phyloP scores from a whole-genome alignment of 768 basidiomycete species.

The Podaxis rugospora region DNA sequence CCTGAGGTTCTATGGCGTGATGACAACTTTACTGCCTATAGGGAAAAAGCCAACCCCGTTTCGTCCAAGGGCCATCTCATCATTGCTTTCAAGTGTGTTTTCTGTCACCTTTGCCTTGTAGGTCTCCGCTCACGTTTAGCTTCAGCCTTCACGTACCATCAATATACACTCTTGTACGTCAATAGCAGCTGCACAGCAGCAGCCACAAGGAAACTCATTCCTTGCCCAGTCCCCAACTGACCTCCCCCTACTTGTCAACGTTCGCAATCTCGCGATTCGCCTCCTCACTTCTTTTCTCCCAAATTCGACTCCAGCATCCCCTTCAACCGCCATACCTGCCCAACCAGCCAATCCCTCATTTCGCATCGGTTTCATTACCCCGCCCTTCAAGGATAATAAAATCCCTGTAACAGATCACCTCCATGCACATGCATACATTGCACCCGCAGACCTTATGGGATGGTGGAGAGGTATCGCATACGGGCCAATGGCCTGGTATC shows the following conservation, averaged over 20 bases:
- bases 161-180: conserved; percentile 65
- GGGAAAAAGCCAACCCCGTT: conserved; percentile 65
- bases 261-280: conserved; percentile 54
- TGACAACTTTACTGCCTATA: conserved; percentile 72
- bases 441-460: conserved; percentile 58
- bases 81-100: conserved; percentile 69
- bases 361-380: conserved; percentile 74
- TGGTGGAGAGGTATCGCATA: conserved; percentile 74
- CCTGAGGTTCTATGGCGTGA: conserved; percentile 72
- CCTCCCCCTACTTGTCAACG: conserved; percentile 62
- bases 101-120: conserved; percentile 5
- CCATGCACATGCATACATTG: conserved; percentile 71
- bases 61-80: conserved; percentile 72
- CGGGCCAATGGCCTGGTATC: conserved; percentile 68
- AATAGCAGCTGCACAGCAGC: conserved; percentile 4
- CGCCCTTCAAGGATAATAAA: conserved; percentile 72
- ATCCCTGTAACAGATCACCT: conserved; percentile 79
- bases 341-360: conserved; percentile 35
- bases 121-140: conserved; percentile 5
- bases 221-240: conserved; percentile 62
- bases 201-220: conserved; percentile 11
- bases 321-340: conserved; percentile 28
- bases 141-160: conserved; percentile 73
- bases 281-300: conserved; percentile 47
- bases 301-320: conserved; percentile 30